phyloP scores from a whole-genome alignment of 2,329 filamentous ascomycete genomes.

The Purpureocillium lavendulum region DNA sequence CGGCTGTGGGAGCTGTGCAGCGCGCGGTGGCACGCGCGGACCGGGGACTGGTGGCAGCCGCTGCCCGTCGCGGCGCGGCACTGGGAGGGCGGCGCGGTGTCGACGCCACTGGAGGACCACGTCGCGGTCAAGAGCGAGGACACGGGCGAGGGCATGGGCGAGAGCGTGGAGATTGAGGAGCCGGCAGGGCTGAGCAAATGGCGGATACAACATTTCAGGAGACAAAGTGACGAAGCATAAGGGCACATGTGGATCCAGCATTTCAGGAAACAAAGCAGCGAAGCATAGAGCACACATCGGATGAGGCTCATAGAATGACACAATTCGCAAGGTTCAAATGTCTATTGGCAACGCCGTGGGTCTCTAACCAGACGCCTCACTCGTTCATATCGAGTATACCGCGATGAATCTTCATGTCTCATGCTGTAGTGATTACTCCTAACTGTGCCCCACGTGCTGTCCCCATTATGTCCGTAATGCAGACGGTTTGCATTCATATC shows the following conservation, averaged over 20 bases:
- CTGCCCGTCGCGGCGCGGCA: conserved; percentile 53
- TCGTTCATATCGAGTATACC: too few relatives aligned
- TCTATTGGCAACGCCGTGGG: too few relatives aligned
- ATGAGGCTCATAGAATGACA: too few relatives aligned
- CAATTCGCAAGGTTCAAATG: too few relatives aligned
- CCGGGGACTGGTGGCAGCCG: conserved; percentile 64
- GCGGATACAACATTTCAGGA: conserved; percentile 24
- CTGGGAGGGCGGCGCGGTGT: conserved; percentile 47
- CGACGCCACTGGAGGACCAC: conserved; percentile 11
- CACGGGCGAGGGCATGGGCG: conserved; percentile 21
- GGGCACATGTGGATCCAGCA: background rate
- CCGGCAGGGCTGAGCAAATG: conserved; percentile 30
- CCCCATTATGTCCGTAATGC: too few relatives aligned
- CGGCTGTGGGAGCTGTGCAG: conserved; percentile 80
- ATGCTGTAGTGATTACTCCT: too few relatives aligned
- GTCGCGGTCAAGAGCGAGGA: conserved; percentile 2
- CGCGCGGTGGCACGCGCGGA: conserved; percentile 59
- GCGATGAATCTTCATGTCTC: too few relatives aligned
- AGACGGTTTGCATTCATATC: too few relatives aligned
- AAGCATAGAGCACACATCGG: conserved; percentile 1
- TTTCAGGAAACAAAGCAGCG: conserved; percentile 17
- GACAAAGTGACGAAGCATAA: conserved; percentile 10
- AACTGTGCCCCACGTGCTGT: too few relatives aligned
- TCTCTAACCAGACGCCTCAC: too few relatives aligned
- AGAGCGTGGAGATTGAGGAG: conserved; percentile 25